These are phyloP conservation scores for Phytophthora cactorum DNA, from an alignment of 352 stramenopile genomes.

Conservation along the genomic window DNA sequence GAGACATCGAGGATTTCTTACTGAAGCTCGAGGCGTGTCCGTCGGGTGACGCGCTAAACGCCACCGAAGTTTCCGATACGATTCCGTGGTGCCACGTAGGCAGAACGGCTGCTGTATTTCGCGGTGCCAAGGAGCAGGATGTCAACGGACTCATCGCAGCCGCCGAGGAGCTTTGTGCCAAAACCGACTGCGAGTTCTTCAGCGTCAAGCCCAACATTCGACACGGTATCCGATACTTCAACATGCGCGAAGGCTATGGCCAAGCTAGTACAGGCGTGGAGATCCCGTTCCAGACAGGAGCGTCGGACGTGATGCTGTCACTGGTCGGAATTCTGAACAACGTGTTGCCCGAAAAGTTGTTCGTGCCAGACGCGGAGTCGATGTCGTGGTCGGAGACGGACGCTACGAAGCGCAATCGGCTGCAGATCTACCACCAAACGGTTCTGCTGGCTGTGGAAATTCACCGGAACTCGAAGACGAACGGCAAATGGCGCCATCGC, in stretches of 20 bases:
- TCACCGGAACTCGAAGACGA: constrained; percentile 48
- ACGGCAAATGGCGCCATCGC: constrained; percentile 26
- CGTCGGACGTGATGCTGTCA: constrained; percentile 56
- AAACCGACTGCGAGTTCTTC: constrained; percentile 57
- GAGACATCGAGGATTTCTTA: constrained; percentile 50
- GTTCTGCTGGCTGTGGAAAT: constrained; percentile 54
- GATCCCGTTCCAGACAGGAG: constrained; percentile 58
- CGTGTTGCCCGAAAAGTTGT: constrained; percentile 48
- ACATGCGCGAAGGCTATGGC: constrained; percentile 67
- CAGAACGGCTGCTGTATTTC: constrained; percentile 40
- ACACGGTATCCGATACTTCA: constrained; percentile 60
- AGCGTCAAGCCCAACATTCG: constrained; percentile 62
- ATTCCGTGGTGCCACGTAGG: background rate
- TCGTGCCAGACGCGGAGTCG: constrained; percentile 36
- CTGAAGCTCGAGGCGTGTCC: constrained; percentile 42
- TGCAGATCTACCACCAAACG: constrained; percentile 57
- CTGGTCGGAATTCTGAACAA: constrained; percentile 65
- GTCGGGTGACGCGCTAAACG: background rate
- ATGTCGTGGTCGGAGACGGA: constrained; percentile 38
- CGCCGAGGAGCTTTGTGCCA: constrained; percentile 46
- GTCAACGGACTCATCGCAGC: constrained; percentile 44
- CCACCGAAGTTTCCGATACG: background rate
- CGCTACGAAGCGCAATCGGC: constrained; percentile 35
- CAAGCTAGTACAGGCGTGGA: constrained; percentile 29
- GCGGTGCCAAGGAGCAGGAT: constrained; percentile 56